phyloP scores from a whole-genome alignment of 164 flowering plant species.

The Vitis vinifera region DNA sequence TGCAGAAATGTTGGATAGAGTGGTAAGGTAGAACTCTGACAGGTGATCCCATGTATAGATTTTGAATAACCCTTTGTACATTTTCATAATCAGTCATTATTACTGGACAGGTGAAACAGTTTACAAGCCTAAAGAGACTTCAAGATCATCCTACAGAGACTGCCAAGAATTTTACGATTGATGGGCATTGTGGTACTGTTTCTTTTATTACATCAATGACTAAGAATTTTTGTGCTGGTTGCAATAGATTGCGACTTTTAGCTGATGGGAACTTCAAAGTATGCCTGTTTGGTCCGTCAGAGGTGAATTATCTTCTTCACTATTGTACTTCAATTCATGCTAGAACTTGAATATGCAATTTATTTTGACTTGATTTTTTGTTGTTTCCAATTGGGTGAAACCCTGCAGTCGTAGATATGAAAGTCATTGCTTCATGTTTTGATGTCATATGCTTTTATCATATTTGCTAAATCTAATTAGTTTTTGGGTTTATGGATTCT shows the following conservation, averaged over 20 bases:
- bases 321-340: not conserved
- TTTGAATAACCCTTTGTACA: not conserved
- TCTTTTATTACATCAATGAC: slow-evolving; percentile 99
- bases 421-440: not conserved
- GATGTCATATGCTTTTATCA: not conserved
- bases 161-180: slow-evolving; percentile 81
- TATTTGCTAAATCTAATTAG: not conserved
- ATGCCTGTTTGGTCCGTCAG: slow-evolving; percentile 97
- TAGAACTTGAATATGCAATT: not conserved
- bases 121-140: slow-evolving; percentile 55
- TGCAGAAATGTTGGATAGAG: slow-evolving; percentile 81
- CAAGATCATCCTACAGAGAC: slow-evolving; percentile 87
- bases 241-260: slow-evolving; percentile 88
- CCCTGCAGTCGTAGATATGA: too few relatives aligned
- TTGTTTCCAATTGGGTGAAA: too few relatives aligned
- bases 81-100: slow-evolving; percentile 13
- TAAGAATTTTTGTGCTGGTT: slow-evolving; percentile 97
- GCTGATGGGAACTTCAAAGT: slow-evolving; percentile 99
- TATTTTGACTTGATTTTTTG: too few relatives aligned
- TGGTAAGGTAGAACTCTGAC: slow-evolving; percentile 81
- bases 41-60: slow-evolving; percentile 17
- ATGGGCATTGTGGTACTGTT: slow-evolving; percentile 76
- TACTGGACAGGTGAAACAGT: slow-evolving; percentile 54
- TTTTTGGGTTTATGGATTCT: not conserved
- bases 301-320: slow-evolving; percentile 44